Base-by-base conservation (phyloP, 1,284 basidiomycete species). In the Tilletia indica region DNA sequence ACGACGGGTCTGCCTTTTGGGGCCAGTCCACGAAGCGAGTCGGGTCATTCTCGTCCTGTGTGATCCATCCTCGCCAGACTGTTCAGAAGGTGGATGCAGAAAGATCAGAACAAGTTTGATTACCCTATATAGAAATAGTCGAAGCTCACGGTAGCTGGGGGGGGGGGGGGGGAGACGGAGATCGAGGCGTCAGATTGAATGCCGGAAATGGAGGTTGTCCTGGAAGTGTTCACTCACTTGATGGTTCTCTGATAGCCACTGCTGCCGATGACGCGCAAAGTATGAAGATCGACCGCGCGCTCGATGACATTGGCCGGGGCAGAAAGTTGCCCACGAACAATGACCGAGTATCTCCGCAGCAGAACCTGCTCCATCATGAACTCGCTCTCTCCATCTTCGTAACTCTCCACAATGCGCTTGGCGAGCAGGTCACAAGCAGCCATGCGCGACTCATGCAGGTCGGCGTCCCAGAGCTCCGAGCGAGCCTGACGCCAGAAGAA, bases 361-460 rank as follows among this genome's bases (percentile, higher is more conserved):
- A 61, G 58, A 9, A 61, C 58, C 58, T 61, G 58, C 58, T 61
- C 58, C 58, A 61, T 61, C 58, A 61, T 61, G 58, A 5, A 61
- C 58, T 61, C 58, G 34, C 58, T 61, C 34, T 61, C 21, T 8
- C 21, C 21, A 36, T 61, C 58, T 5, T 61, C 58, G 58, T 61
- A 61, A 31, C 58, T 61, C 34, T 61, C 58, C 14, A 61, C 58
- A 19, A 61, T 36, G 9, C 58, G 58, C 58, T 61, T 61, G 58
- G 58, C 58, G 58, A 61, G 31, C n/a, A 61, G 19, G 34, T 61
- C 58, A 31, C 58, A 61, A n/a, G 58, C 58, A 31, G 36, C 31
- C 58, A 61, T 61, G 4, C 58, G 58, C 4, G 58, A 25, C 6
- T 25, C 58, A 31, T 61, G 58, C 58, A 61, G 58, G 19, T 61